Base-by-base conservation (phyloP, 345 rosid genomes). In the Arabidopsis arenosa region DNA sequence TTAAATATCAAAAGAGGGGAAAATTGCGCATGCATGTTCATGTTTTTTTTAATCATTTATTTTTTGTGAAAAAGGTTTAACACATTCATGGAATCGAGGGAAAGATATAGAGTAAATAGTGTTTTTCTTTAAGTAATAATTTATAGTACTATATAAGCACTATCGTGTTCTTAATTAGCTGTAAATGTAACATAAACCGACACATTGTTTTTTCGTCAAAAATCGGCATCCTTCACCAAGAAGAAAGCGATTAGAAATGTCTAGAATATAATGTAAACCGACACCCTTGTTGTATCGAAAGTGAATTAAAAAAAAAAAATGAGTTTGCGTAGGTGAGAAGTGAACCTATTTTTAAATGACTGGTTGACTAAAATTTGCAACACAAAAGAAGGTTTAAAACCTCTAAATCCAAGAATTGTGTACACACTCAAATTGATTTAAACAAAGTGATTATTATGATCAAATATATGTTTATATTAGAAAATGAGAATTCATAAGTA, bases 21-120 rank as follows among this genome's bases (percentile, higher is more conserved):
- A 76, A 62, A 45, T 68, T 68, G 78, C 62, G 79, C 62, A 67
- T 75, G 75, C 70, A 69, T 68, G 63, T 43, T 54, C 69, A 68
- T 60, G 63, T 68, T 62, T 69, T 53, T 33, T 52, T 23, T 43
- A 44, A 28, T 76, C 37, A 48, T 48, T 58, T 48, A 10, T 14
- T 10, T 15, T 66, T 9, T 62, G 4, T 47, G 32, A 17, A 66
- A 61, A 40, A 4, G 5, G 26, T 18, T 18, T 48, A 13, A 75
- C 63, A 52, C 40, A 75, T 30, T 49, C 54, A 37, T 40, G 74
- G 62, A 60, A 15, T 18, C 37, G 14, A 13, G 37, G 21, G 9
- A 68, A 68, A 68, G 0, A 48, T 7, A 45, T 6, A 0, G 18
- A n/a, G 9, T n/a, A 47, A 18, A 48, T 6, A 66, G 18, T 48